A percentile compares a stretch with the other conserved stretches of the same genome.
These are phyloP conservation scores for Solanum hybrid DNA, from an alignment of 305 asterid genomes.

Conservation along the genomic window DNA sequence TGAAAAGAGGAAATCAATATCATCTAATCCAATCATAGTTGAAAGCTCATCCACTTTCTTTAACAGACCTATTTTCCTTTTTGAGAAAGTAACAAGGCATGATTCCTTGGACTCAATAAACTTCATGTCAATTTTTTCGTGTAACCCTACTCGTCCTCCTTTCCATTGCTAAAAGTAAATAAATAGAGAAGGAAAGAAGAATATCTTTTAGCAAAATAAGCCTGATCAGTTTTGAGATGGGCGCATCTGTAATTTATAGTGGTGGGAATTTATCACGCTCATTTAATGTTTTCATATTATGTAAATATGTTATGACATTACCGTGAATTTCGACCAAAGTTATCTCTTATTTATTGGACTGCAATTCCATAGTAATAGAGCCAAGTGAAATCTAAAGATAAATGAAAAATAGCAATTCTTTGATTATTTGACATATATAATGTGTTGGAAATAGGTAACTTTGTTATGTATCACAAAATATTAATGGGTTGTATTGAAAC, in stretches of 20 bases:
- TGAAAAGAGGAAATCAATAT: not conserved
- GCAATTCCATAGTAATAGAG: not conserved
- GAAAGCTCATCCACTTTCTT: not conserved
- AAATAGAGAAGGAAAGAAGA: not conserved
- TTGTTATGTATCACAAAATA: not conserved
- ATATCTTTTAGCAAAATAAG: not conserved
- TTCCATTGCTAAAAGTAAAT: not conserved
- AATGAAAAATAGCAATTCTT: not conserved
- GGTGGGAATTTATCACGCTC: not conserved
- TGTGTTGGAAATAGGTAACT: not conserved
- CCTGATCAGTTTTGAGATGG: not conserved
- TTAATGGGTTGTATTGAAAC: not conserved
- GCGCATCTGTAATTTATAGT: not conserved
- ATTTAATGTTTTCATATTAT: not conserved
- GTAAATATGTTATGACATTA: not conserved
- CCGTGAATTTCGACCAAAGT: not conserved
- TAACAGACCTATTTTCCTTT: not conserved
- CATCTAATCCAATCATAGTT: not conserved
- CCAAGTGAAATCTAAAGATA: not conserved
- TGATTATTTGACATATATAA: not conserved
- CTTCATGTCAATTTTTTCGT: not conserved
- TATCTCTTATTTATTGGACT: not conserved
- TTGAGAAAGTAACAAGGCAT: not conserved
- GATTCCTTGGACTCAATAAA: not conserved
- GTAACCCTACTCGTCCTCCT: not conserved